phyloP scores from a whole-genome alignment of 768 basidiomycete genomes.

The Tulasnella sp. region DNA sequence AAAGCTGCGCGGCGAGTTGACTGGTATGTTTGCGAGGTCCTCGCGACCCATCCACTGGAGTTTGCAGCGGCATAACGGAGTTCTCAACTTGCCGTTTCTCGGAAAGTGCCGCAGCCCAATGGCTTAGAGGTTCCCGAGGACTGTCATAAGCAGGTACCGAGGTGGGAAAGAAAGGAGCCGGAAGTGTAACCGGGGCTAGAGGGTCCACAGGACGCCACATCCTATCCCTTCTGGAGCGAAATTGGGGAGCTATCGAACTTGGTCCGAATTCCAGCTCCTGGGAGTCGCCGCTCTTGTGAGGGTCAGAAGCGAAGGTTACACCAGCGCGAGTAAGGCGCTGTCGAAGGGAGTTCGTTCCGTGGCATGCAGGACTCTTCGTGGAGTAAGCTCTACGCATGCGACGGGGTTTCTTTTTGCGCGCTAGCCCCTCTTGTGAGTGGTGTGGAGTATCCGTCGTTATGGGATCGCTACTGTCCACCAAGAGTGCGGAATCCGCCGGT shows the following conservation, averaged over 20 bases:
- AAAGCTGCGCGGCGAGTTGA: background rate
- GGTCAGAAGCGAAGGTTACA: background rate
- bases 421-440: background rate
- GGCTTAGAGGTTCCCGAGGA: background rate
- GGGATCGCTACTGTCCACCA: background rate
- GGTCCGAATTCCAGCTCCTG: background rate
- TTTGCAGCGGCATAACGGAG: background rate
- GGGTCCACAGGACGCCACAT: background rate
- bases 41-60: background rate
- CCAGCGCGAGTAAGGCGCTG: constrained; percentile 1
- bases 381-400: background rate
- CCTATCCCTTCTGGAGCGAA: background rate
- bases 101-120: background rate
- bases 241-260: background rate
- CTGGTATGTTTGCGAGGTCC: background rate
- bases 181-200: background rate
- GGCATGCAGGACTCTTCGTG: background rate
- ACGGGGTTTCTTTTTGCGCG: background rate
- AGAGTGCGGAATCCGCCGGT: background rate
- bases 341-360: background rate
- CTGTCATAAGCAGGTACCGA: background rate
- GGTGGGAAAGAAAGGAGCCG: background rate
- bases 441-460: background rate
- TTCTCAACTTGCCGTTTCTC: background rate
- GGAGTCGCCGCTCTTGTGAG: background rate